Conservation (phyloP, 805 yeast genomes). For the Hanseniaspora thailandica region DNA sequence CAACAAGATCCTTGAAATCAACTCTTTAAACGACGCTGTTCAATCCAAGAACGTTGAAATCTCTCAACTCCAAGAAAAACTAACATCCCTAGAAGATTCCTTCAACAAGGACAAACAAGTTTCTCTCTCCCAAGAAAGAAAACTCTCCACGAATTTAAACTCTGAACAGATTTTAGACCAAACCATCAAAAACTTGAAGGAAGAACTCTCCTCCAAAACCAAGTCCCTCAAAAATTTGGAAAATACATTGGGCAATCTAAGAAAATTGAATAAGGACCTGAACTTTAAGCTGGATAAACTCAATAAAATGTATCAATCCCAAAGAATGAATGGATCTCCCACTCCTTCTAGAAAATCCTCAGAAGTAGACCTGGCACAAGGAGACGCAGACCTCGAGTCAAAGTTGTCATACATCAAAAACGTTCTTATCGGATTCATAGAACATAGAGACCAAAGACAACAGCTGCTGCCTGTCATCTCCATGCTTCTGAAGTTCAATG, state of each 20-base stretch:
- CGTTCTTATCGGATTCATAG: slow-evolving; percentile 81
- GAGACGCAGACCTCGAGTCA: slow-evolving; percentile 23
- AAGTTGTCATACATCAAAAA: slow-evolving; percentile 74
- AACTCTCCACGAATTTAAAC: slow-evolving; percentile 16
- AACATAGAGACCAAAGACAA: slow-evolving; percentile 82
- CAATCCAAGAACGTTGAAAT: not conserved
- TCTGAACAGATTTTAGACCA: slow-evolving; percentile 6
- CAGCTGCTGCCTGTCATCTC: slow-evolving; percentile 78
- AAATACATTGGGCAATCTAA: slow-evolving; percentile 40
- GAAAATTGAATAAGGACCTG: slow-evolving; percentile 54
- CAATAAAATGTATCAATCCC: slow-evolving; percentile 32
- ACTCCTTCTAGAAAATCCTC: not conserved
- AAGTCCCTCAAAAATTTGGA: slow-evolving; percentile 46
- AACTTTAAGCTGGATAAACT: slow-evolving; percentile 54
- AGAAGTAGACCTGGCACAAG: not conserved
- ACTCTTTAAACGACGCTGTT: not conserved
- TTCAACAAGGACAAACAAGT: not conserved
- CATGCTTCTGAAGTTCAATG: slow-evolving; percentile 55
- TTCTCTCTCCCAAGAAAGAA: not conserved
- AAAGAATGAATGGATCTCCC: not conserved
- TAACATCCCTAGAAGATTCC: not conserved
- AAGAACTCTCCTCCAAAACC: slow-evolving; percentile 41
- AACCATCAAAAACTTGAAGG: slow-evolving; percentile 36
- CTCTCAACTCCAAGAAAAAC: not conserved
- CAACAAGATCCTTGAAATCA: not conserved